Evolutionary conservation across 2,329 filamentous ascomycete genomes (phyloP), one percentile per base, ranked within the genome.

Genomic region (Trichoderma lentiforme): DNA sequence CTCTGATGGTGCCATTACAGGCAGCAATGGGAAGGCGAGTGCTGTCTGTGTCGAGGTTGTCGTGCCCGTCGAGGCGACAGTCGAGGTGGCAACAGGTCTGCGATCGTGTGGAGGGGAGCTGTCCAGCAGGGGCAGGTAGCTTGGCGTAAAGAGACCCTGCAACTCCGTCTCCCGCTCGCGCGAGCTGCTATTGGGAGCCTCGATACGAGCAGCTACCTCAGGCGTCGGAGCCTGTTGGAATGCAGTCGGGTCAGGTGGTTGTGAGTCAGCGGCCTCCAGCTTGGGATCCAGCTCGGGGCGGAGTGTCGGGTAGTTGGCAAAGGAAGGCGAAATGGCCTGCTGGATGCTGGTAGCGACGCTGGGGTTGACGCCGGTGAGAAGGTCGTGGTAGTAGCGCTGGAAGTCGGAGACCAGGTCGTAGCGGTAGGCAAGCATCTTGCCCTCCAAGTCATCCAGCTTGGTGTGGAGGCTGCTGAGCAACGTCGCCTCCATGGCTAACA

Each of bases 61-160:
- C 21, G 66, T 30, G 24, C 53, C 39, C n/a, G 61, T 53, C 14
- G 47, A 34, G 30, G 39, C 26, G 18, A 21, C 60, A 43, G 66
- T 34, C 34, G 62, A 28, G 28, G 71, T 58, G 32, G 51, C 56
- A 28, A 60, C 63, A 18, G 61, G 26, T 39, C 70, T 74, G 61
- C 73, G 71, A 58, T 73, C 61, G 72, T 72, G 73, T 57, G 70
- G 74, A 62, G 77, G 76, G 71, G 77, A 77, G 73, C 83, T 83
- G 74, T 90, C 89, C 70, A 91, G 85, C 70, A 91, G 82, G 58
- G 89, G 89, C 70, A 92, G 84, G 76, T 88, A 91, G 73, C 82
- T 86, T 32, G 89, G 89, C 43, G 86, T 90, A 77, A 91, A 91
- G 72, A 91, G 80, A 73, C 89, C 89, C 74, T 86, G 85, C 74